Evolutionary conservation across 352 stramenopile species (phyloP).

Genomic region (Phytophthora podocarpi): DNA sequence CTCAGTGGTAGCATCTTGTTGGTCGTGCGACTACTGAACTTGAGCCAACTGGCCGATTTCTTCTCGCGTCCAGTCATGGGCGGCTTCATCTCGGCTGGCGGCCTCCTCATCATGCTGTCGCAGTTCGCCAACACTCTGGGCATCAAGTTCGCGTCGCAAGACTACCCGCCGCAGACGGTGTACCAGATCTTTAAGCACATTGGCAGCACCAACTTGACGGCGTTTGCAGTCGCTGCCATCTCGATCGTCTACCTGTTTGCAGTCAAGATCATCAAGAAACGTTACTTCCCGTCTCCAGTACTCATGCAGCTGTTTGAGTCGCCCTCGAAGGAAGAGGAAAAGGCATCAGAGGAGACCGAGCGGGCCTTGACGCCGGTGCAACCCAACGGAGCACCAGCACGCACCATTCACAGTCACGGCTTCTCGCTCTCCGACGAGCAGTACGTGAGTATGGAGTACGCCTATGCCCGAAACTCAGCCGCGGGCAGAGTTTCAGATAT

Average conservation of each 20-base stretch:
- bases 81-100: conserved; percentile 24
- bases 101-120: conserved; percentile 22
- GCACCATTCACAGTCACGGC: conserved; percentile 5
- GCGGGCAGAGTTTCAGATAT: not conserved
- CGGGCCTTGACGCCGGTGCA: not conserved
- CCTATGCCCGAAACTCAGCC: conserved; percentile 15
- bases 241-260: conserved; percentile 11
- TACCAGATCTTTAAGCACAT: conserved; percentile 14
- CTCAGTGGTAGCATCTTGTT: conserved; percentile 20
- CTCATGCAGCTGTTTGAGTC: conserved; percentile 22
- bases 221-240: conserved; percentile 7
- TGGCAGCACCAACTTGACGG: conserved; percentile 17
- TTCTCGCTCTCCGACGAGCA: conserved; percentile 20
- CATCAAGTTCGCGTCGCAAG: conserved; percentile 18
- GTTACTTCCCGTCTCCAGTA: conserved; percentile 18
- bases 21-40: conserved; percentile 9
- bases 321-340: not conserved
- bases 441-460: conserved; percentile 11
- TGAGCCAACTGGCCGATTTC: conserved; percentile 27
- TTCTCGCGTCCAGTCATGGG: conserved; percentile 25
- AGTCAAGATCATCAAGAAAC: conserved; percentile 19
- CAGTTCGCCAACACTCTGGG: conserved; percentile 21
- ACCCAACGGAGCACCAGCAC: not conserved
- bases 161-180: conserved; percentile 19
- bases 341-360: conserved; percentile 25